Evolutionary conservation across 495 filamentous ascomycete genomes (phyloP).

Genomic region (Aspergillus avenaceus): DNA sequence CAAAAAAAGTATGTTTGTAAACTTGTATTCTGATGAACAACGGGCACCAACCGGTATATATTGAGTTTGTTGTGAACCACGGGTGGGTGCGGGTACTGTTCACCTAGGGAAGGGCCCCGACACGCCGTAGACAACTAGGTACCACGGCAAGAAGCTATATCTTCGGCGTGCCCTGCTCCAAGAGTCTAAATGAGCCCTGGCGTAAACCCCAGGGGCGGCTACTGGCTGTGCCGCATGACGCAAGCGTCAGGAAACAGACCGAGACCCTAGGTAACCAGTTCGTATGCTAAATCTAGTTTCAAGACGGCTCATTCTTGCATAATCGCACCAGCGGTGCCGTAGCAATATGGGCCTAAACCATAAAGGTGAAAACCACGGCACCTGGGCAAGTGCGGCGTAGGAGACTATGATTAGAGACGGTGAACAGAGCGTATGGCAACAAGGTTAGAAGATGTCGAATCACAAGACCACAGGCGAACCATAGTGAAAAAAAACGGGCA

Average conservation of each 20-base stretch:
- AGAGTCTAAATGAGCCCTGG: slow-evolving; percentile 1
- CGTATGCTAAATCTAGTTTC: not conserved
- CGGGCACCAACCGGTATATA: slow-evolving; percentile 17
- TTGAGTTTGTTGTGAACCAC: slow-evolving; percentile 41
- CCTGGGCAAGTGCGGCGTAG: not conserved
- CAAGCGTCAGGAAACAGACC: not conserved
- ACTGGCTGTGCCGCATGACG: slow-evolving; percentile 11
- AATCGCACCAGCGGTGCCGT: not conserved
- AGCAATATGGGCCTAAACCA: not conserved
- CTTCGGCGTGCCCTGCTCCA: not conserved
- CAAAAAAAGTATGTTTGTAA: not conserved
- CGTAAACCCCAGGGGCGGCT: not conserved
- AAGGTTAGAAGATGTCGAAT: not conserved
- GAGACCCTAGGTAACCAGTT: not conserved
- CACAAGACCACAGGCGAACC: not conserved
- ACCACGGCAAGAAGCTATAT: slow-evolving; percentile 4
- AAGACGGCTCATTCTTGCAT: not conserved
- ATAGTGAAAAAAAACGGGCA: not conserved
- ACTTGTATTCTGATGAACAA: slow-evolving; percentile 6
- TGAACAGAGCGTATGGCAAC: not conserved
- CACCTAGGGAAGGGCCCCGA: slow-evolving; percentile 14
- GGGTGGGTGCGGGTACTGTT: slow-evolving; percentile 35
- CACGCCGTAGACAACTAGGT: slow-evolving; percentile 2
- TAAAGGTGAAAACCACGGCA: not conserved
- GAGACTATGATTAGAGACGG: not conserved